phyloP scores from a whole-genome alignment of 1,284 basidiomycete genomes.

The Pyrrhoderma lamaoense region DNA sequence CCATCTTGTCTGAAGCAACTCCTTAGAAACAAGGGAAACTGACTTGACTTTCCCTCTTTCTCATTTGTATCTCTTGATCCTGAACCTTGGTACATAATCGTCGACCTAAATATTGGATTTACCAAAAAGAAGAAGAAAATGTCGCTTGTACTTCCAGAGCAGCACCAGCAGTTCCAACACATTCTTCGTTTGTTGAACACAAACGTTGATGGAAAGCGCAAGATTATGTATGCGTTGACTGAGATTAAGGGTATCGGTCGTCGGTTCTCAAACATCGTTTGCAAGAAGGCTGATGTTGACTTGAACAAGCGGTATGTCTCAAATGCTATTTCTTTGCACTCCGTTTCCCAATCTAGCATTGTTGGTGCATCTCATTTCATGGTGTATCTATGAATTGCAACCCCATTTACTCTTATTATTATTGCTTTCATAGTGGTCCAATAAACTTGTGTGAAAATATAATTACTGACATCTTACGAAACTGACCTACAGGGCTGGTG shows the following conservation, averaged over 20 bases:
- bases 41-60: background rate
- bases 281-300: conserved; percentile 99
- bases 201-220: conserved; percentile 98
- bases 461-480: conserved; percentile 1
- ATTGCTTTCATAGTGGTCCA: too few species aligned
- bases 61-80: too few species aligned
- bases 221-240: conserved; percentile 96
- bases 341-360: background rate
- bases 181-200: conserved; percentile 99
- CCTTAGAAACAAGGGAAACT: too few species aligned
- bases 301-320: conserved; percentile 91
- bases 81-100: too few species aligned
- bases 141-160: conserved; percentile 92
- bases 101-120: too few species aligned
- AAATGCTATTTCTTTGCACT: background rate
- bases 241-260: conserved; percentile 99
- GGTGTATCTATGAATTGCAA: background rate
- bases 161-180: conserved; percentile 93
- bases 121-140: conserved; percentile 38
- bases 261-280: conserved; percentile 97
- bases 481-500: conserved; percentile 73
- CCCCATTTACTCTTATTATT: too few species aligned
- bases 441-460: too few species aligned
- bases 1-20: too few species aligned
- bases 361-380: background rate